Evolutionary conservation across 305 asterid genomes (phyloP).

Genomic region (Salvia sclarea): DNA sequence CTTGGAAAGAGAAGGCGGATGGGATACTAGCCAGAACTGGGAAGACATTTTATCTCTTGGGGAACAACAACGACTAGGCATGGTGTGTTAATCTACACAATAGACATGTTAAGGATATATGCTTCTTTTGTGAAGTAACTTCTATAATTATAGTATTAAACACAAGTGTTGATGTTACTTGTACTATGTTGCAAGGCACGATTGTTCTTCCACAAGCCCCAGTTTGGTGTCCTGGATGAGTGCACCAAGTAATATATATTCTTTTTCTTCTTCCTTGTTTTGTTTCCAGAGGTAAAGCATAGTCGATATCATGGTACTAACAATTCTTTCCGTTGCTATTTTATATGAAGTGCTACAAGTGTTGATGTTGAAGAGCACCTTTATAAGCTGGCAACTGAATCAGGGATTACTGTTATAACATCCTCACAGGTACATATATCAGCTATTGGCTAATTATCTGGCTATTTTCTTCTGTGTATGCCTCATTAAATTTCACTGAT

Average conservation of each 20-base stretch:
- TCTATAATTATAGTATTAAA: constrained; percentile 20
- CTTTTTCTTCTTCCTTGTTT: constrained; percentile 6
- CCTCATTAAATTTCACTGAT: constrained; percentile 16
- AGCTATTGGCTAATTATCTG: constrained; percentile 21
- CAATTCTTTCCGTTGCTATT: constrained; percentile 16
- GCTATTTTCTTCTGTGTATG: constrained; percentile 15
- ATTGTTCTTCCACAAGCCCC: constrained; percentile 93
- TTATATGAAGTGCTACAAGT: constrained; percentile 81
- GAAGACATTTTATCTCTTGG: constrained; percentile 98
- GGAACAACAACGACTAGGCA: constrained; percentile 97
- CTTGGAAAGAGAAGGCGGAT: constrained; percentile 95
- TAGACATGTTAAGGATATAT: constrained; percentile 9
- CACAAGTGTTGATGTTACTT: constrained; percentile 29
- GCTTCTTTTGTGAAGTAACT: constrained; percentile 9
- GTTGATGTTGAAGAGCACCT: constrained; percentile 99
- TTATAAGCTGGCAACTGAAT: constrained; percentile 73
- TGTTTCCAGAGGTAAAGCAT: constrained; percentile 8
- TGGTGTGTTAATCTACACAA: constrained; percentile 55
- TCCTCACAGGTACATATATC: constrained; percentile 78
- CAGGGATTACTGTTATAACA: constrained; percentile 92
- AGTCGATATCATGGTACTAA: constrained; percentile 26
- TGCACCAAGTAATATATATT: constrained; percentile 74
- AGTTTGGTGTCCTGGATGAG: constrained; percentile 90
- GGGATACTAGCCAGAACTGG: constrained; percentile 91
- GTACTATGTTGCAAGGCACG: constrained; percentile 67